Percentiles rank a stretch among this genome's conserved stretches.
phyloP scores from a whole-genome alignment of 2,329 filamentous ascomycete genomes.

The Calonectria montana region DNA sequence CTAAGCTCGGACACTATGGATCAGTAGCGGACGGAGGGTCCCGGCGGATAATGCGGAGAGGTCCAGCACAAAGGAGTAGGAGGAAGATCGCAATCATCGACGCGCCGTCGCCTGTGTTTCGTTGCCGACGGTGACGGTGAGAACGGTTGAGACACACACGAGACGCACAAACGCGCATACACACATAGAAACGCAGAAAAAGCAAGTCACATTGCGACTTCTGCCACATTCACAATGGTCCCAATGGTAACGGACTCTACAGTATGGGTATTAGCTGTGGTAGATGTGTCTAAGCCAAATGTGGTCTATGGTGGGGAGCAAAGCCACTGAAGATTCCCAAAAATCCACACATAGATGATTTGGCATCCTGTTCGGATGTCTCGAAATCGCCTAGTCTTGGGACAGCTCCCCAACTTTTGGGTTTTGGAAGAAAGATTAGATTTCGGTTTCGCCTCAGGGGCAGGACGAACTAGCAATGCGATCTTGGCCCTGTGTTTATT shows the following conservation, averaged over 20 bases:
- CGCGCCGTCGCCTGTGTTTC: neutral
- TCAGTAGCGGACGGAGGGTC: neutral
- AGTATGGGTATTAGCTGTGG: neutral
- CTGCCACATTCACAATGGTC: too few species aligned
- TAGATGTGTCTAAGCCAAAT: neutral
- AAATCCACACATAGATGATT: neutral
- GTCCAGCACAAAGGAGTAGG: neutral
- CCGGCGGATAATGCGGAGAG: neutral
- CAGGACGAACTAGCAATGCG: neutral
- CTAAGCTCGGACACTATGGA: neutral
- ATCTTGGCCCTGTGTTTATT: neutral
- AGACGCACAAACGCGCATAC: too few species aligned
- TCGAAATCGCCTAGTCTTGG: neutral
- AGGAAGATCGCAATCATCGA: neutral
- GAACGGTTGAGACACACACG: neutral
- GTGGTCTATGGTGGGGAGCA: neutral
- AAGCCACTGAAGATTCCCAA: neutral
- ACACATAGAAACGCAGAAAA: too few species aligned
- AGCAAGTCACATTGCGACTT: too few species aligned
- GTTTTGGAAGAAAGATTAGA: neutral
- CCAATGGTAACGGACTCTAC: too few species aligned
- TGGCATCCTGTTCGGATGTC: neutral
- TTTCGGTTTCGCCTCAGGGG: neutral
- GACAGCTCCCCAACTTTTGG: neutral
- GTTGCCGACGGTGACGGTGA: neutral